A percentile compares a stretch with the other conserved stretches of the same genome.
Evolutionary conservation across 345 rosid genomes (phyloP).

Genomic region (Stellera chamaejasme): DNA sequence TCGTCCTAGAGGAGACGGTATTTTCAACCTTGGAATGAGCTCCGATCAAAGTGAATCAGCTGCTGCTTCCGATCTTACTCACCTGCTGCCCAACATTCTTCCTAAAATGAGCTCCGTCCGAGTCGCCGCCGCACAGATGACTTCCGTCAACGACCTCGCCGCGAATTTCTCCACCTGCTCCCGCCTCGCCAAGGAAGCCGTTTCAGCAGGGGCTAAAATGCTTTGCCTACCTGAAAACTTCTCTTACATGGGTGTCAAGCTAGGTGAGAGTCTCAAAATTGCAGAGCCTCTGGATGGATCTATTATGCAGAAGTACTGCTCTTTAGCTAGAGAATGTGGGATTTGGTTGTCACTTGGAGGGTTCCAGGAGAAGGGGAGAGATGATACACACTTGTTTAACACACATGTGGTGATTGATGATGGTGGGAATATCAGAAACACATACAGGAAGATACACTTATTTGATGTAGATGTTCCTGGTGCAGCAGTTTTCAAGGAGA

Average conservation of each 20-base stretch:
- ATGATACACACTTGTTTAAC: conserved; percentile 61
- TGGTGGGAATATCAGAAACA: conserved; percentile 56
- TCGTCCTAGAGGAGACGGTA: too few species aligned
- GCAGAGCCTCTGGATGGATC: conserved; percentile 84
- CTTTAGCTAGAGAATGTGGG: conserved; percentile 75
- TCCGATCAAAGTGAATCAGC: too few species aligned
- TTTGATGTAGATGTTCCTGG: conserved; percentile 95
- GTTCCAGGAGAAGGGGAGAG: conserved; percentile 76
- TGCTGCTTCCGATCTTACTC: too few species aligned
- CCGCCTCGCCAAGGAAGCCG: conserved; percentile 92
- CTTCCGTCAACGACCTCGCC: conserved; percentile 77
- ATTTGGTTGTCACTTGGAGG: conserved; percentile 96
- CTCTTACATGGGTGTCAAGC: conserved; percentile 53
- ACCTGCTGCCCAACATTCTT: too few species aligned
- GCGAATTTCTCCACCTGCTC: conserved; percentile 82
- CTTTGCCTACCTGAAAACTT: conserved; percentile 88
- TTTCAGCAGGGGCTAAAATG: conserved; percentile 69
- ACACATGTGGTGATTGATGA: conserved; percentile 87
- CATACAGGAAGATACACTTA: conserved; percentile 75
- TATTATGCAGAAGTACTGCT: conserved; percentile 68
- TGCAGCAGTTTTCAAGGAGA: conserved; percentile 76
- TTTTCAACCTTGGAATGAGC: too few species aligned
- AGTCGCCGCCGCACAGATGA: conserved; percentile 96
- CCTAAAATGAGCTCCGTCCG: conserved; percentile 34
- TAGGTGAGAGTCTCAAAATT: conserved; percentile 66